A percentile compares a stretch with the other conserved stretches of the same genome.
Conservation (phyloP, 139 green algal genomes). For the Chlorella sp. region DNA sequence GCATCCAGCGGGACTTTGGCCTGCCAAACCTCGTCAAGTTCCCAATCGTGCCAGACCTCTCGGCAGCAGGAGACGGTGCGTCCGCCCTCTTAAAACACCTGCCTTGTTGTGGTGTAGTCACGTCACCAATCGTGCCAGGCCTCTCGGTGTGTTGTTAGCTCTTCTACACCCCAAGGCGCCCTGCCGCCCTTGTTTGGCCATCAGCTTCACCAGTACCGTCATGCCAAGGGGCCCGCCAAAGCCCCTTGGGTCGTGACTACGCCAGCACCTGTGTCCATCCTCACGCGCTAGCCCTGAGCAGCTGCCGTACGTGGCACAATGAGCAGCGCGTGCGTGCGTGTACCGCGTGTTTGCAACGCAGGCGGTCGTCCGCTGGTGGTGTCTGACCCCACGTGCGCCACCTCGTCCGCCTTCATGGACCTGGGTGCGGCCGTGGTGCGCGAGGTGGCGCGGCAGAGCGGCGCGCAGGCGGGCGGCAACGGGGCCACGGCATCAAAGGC, state of each 20-base stretch:
- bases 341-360: conserved; percentile 17
- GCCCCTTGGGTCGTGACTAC: too few relatives aligned
- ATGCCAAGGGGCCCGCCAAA: too few relatives aligned
- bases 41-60: conserved; percentile 88
- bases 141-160: too few relatives aligned
- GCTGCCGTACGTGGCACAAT: too few relatives aligned
- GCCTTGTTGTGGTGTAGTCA: too few relatives aligned
- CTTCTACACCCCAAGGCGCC: too few relatives aligned
- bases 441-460: conserved; percentile 80
- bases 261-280: too few relatives aligned
- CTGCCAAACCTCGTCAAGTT: conserved; percentile 89
- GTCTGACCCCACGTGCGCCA: conserved; percentile 58
- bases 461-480: conserved; percentile 19
- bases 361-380: conserved; percentile 85
- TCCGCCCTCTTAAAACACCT: too few relatives aligned
- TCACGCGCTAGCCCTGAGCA: too few relatives aligned
- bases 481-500: conserved; percentile 11
- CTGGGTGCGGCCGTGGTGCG: conserved; percentile 88
- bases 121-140: too few relatives aligned
- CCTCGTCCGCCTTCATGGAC: conserved; percentile 66
- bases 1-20: conserved; percentile 84
- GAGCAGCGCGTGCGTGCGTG: conserved; percentile 2
- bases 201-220: too few relatives aligned
- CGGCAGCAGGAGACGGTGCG: conserved; percentile 79
- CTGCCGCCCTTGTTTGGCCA: too few relatives aligned